These are phyloP conservation scores for Luvunga scandens DNA, from an alignment of 345 rosid genomes.

Conservation along the genomic window DNA sequence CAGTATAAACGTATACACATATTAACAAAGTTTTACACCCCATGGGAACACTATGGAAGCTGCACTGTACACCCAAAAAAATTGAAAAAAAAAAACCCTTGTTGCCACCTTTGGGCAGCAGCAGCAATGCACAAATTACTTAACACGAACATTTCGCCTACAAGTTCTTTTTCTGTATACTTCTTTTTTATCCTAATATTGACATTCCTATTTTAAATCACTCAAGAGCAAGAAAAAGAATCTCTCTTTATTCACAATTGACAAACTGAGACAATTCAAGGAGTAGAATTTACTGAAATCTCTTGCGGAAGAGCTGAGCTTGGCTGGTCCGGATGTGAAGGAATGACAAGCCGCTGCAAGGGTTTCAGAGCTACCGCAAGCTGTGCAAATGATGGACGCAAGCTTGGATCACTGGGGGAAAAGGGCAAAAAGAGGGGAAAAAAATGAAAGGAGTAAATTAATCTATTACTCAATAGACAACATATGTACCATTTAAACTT, in stretches of 20 bases:
- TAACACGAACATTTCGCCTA: conserved; percentile 6
- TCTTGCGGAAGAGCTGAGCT: conserved; percentile 46
- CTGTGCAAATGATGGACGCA: conserved; percentile 85
- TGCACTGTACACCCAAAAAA: conserved; percentile 43
- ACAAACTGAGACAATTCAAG: conserved; percentile 33
- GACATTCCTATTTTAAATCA: conserved; percentile 10
- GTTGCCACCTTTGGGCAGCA: conserved; percentile 17
- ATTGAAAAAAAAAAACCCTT: conserved; percentile 4
- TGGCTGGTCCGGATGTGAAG: conserved; percentile 51
- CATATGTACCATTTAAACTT: not conserved
- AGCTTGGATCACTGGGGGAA: conserved; percentile 81
- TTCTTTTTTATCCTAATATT: not conserved
- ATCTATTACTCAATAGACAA: not conserved
- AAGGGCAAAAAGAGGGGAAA: too few relatives aligned
- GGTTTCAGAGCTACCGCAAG: conserved; percentile 70
- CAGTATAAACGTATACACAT: conserved; percentile 13
- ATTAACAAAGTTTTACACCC: not conserved
- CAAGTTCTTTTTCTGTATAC: not conserved
- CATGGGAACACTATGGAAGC: conserved; percentile 13
- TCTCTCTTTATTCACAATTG: conserved; percentile 40
- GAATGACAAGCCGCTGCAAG: conserved; percentile 72
- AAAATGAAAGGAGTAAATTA: conserved; percentile 1
- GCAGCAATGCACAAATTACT: conserved; percentile 5
- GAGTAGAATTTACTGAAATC: conserved; percentile 60
- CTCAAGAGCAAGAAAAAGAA: conserved; percentile 15